Evolutionary conservation across 2,329 filamentous ascomycete species (phyloP), one percentile per base, ranked within the genome.

Genomic region (Ascosphaera aggregata): DNA sequence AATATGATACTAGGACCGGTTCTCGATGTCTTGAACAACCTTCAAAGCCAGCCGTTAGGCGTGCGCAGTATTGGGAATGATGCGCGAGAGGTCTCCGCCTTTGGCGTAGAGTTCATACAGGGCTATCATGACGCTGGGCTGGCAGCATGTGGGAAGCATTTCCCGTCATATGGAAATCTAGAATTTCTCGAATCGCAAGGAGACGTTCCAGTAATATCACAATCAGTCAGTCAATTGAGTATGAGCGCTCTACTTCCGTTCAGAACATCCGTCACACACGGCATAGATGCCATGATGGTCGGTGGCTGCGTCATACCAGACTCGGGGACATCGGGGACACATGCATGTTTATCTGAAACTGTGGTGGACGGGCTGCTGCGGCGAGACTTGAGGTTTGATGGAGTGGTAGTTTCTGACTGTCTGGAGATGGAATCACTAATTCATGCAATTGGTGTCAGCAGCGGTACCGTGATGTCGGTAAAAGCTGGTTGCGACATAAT

Each of bases 1-100:
- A 98, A 98, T 53, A 75, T 91, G 62, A 92, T 95, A 51, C 73
- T 98, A 42, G 86, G 86, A 0, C 89, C 89, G 1, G 85, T 91
- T 32, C 62, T 98, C 3, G 89, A 98, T 56, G 86, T 95, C 3
- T 64, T 95, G 41, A 94, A 82, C 38, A 94, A 95, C 56, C 80
- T 82, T 37, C 73, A 82, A 34, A 89, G 86, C 52, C 85, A 94
- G 53, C 84, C 82, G 1, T 61, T 95, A 3, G 85, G 86, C 5
- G 86, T 94, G 4, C 72, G 89, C 41, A 85, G 86, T 24, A 79
- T 77, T 15, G 81, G 86, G 3, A 89, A 95, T 51, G 84, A 98
- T 48, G 85, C 89, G 1, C 84, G 93, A 49, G 82, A 95, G 59
- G 86, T 91, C 1, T 93, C 85, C 0, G 78, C 84, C 42, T 95